A percentile compares a stretch with the other conserved stretches of the same genome.
Evolutionary conservation across 768 basidiomycete genomes (phyloP).

Genomic region (Mycena leptocephala): DNA sequence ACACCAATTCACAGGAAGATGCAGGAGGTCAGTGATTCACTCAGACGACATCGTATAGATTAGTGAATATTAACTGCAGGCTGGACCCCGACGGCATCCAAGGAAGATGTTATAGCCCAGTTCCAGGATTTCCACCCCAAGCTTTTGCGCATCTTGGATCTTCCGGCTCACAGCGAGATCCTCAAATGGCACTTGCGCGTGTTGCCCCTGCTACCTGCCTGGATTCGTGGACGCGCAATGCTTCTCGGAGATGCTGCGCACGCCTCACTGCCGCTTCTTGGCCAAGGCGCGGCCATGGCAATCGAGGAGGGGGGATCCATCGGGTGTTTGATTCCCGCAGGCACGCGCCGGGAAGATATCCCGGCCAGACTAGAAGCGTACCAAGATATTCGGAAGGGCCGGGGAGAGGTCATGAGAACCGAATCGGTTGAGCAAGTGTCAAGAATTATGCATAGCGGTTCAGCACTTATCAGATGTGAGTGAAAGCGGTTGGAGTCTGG

Average conservation of each 20-base stretch:
- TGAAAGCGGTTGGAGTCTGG: no score
- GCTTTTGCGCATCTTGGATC: not conserved
- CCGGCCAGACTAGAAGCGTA: conserved; percentile 16
- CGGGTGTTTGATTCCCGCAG: conserved; percentile 16
- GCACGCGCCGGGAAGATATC: conserved; percentile 26
- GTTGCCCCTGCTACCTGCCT: conserved; percentile 26
- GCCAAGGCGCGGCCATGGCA: conserved; percentile 44
- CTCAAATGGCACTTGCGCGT: conserved; percentile 21
- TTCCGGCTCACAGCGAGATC: conserved; percentile 2
- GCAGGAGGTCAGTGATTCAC: not conserved
- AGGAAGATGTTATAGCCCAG: not conserved
- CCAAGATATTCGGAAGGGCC: conserved; percentile 20
- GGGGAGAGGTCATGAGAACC: conserved; percentile 24
- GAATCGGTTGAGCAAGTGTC: conserved; percentile 19
- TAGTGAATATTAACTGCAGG: not conserved
- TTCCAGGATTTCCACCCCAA: conserved; percentile 22
- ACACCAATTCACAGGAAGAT: not conserved
- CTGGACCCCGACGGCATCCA: not conserved
- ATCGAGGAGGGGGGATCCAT: conserved; percentile 38
- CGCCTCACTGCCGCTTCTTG: conserved; percentile 42
- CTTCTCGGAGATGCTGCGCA: conserved; percentile 38
- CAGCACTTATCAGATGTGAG: not conserved
- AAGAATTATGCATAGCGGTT: not conserved
- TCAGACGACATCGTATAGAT: not conserved
- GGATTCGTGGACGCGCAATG: conserved; percentile 18